phyloP scores from a whole-genome alignment of 441 rosid genomes.

The Mallotus japonicus region DNA sequence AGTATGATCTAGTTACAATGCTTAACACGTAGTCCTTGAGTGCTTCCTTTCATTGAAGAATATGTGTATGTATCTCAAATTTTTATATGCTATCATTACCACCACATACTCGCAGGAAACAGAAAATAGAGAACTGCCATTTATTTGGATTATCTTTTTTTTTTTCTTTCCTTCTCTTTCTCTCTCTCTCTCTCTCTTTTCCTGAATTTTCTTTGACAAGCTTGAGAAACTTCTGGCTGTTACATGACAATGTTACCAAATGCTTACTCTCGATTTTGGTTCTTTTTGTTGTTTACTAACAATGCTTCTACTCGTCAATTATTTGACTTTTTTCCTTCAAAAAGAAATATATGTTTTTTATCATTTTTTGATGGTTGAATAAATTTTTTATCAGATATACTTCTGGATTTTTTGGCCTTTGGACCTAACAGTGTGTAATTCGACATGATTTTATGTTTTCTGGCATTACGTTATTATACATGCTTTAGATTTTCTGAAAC shows the following conservation, averaged over 20 bases:
- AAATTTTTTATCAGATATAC: background rate
- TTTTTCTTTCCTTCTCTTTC: background rate
- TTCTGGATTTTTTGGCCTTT: background rate
- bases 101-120: background rate
- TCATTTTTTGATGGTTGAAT: background rate
- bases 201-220: background rate
- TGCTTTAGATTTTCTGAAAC: slow-evolving; percentile 2
- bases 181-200: background rate
- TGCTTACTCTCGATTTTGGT: background rate
- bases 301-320: background rate
- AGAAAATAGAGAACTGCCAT: background rate
- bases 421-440: slow-evolving; percentile 1
- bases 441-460: background rate
- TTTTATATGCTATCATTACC: background rate
- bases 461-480: background rate
- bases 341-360: background rate
- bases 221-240: background rate
- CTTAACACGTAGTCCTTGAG: background rate
- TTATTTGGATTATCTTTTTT: background rate
- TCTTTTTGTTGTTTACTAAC: background rate
- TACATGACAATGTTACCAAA: background rate
- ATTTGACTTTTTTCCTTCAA: no score
- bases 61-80: background rate
- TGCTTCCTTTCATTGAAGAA: background rate
- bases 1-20: background rate